Conservation (phyloP, 768 basidiomycete genomes). For the Lanmaoa rubissima region DNA sequence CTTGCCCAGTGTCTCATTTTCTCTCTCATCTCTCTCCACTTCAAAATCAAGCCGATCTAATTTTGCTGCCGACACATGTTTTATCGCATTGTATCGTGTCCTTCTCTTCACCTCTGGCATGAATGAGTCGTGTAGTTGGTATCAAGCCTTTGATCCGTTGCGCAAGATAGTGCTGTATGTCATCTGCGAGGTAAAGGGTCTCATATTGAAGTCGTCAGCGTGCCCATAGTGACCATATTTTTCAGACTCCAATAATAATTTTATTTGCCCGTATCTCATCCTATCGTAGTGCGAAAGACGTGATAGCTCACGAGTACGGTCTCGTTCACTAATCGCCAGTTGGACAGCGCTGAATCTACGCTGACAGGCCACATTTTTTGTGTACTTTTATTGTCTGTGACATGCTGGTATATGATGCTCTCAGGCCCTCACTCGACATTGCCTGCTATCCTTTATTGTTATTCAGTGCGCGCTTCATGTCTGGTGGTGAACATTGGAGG, state of each 20-base stretch:
- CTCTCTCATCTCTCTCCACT: constrained; percentile 96
- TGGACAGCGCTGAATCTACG: background rate
- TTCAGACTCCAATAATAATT: constrained; percentile 12
- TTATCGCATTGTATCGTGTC: background rate
- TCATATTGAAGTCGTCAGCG: background rate
- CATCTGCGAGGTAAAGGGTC: constrained; percentile 17
- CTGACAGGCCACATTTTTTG: background rate
- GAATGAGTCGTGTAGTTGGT: constrained; percentile 9
- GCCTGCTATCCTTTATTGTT: background rate
- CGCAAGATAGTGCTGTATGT: constrained; percentile 30
- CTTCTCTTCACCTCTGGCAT: background rate
- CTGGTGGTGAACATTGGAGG: background rate
- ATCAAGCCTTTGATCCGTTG: constrained; percentile 3
- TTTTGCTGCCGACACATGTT: background rate
- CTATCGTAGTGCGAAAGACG: background rate
- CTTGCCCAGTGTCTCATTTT: constrained; percentile 86
- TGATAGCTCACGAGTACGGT: constrained; percentile 4
- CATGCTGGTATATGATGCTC: background rate
- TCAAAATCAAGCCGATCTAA: constrained; percentile 99
- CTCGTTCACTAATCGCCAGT: background rate
- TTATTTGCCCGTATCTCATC: constrained; percentile 5
- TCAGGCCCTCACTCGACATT: background rate
- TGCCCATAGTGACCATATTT: constrained; percentile 3
- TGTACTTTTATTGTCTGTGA: background rate
- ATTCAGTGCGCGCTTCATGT: background rate